Base-by-base conservation (phyloP, 306 rosid species). In the Vigna hirtella region DNA sequence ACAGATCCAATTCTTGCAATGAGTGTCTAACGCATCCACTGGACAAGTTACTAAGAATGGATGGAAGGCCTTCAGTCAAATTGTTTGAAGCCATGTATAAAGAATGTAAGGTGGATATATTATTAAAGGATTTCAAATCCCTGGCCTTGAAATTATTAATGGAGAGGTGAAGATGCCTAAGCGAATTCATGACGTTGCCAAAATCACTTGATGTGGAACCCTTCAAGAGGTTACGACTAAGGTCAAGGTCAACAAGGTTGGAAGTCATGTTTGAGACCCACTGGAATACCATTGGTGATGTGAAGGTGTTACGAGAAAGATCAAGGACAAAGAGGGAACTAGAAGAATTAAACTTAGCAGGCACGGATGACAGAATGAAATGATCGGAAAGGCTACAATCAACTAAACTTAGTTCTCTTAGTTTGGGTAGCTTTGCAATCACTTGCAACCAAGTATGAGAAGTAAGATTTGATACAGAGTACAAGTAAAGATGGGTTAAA, bases 201-300 rank as follows among this genome's bases (percentile, higher is more conserved):
- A 83, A 66, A 26, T 73, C 73, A 72, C 58, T 12, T 24, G 73
- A 15, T 8, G 26, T 26, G 50, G 55, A 28, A 28, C 34, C 76
- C 4, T 47, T 22, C 50, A 79, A 79, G 4, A 0, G 6, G 66
- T 79, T 79, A n/a, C 0, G 0, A 0, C 45, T 16, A 53, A 83
- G 81, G 26, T 79, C 34, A 11, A 83, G 81, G 40, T 79, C 70
- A 22, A 11, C 53, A 28, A 81, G 72, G 20, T 45, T 74, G 18
- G 71, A 52, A 40, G 28, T 75, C 2, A 50, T 7, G 7, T 81
- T 79, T 10, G 58, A 59, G 10, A 83, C 15, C 86, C 83, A 83
- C 1, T 68, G 22, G 15, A 83, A 69, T 74, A 83, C 66, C 11
- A 36, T 52, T 34, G 70, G n/a, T 4, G 86, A 74, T 0, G 43